A percentile compares a stretch with the other conserved stretches of the same genome.
Evolutionary conservation across 1,284 basidiomycete genomes (phyloP).

Genomic region (Ganoderma multipileum): DNA sequence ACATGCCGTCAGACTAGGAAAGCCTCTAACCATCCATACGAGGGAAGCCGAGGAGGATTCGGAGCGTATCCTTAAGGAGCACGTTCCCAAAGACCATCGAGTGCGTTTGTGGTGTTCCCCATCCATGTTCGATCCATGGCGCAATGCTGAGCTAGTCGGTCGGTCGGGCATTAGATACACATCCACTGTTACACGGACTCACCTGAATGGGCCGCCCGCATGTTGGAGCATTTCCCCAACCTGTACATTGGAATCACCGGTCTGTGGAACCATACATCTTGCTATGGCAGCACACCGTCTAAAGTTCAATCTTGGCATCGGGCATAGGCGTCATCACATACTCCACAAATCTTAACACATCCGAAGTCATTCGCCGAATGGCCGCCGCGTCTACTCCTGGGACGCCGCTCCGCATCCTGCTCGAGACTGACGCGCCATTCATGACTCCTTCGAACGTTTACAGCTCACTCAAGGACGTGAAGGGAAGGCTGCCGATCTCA

Average conservation of each 20-base stretch:
- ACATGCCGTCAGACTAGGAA: conserved; percentile 68
- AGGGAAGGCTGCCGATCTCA: conserved; percentile 69
- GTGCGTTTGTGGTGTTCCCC: conserved; percentile 41
- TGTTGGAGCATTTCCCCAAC: conserved; percentile 81
- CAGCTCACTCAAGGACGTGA: conserved; percentile 55
- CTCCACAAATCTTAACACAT: conserved; percentile 71
- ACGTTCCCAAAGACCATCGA: conserved; percentile 72
- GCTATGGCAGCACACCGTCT: not conserved
- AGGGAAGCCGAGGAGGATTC: conserved; percentile 84
- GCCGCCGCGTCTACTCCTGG: conserved; percentile 33
- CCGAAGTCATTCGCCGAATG: conserved; percentile 63
- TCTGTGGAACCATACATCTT: conserved; percentile 32
- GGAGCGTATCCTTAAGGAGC: conserved; percentile 73
- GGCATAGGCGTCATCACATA: conserved; percentile 77
- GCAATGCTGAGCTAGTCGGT: not conserved
- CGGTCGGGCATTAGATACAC: conserved; percentile 60
- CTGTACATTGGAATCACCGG: conserved; percentile 83
- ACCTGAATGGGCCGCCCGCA: conserved; percentile 69
- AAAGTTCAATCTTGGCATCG: not conserved
- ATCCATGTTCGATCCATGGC: not conserved
- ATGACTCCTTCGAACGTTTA: conserved; percentile 84
- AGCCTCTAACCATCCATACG: conserved; percentile 82
- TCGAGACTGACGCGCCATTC: conserved; percentile 86
- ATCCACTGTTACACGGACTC: conserved; percentile 85
- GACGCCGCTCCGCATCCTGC: conserved; percentile 61